These are phyloP conservation scores for Candida suzukii DNA, from an alignment of 805 yeast genomes.

Conservation along the genomic window DNA sequence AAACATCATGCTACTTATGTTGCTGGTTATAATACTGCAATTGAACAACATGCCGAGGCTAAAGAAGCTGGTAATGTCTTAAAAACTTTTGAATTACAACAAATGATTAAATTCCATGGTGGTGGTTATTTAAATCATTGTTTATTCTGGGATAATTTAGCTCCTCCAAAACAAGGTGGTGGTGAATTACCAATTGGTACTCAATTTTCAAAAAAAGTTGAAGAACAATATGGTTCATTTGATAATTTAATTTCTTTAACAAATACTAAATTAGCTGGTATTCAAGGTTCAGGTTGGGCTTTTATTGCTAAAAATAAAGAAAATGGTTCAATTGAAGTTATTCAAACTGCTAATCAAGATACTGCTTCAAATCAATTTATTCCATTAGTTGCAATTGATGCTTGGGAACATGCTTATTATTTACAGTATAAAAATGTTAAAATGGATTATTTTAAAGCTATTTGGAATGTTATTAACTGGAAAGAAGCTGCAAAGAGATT, in stretches of 20 bases:
- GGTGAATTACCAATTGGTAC: conserved; percentile 60
- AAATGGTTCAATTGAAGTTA: conserved; percentile 69
- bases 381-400: conserved; percentile 85
- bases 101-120: conserved; percentile 81
- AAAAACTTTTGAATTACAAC: conserved; percentile 58
- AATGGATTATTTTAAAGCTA: conserved; percentile 86
- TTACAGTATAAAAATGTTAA: conserved; percentile 88
- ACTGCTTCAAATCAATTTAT: conserved; percentile 63
- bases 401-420: conserved; percentile 97
- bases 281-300: conserved; percentile 96
- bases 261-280: conserved; percentile 71
- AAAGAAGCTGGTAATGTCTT: conserved; percentile 48
- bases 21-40: conserved; percentile 72
- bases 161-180: conserved; percentile 71
- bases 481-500: conserved; percentile 77
- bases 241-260: conserved; percentile 60
- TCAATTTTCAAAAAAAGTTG: conserved; percentile 51
- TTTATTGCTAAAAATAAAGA: conserved; percentile 78
- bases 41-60: conserved; percentile 68
- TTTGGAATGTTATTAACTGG: conserved; percentile 95
- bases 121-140: conserved; percentile 88
- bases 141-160: conserved; percentile 81
- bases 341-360: conserved; percentile 82
- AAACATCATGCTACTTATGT: conserved; percentile 94
- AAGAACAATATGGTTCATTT: conserved; percentile 60